These are phyloP conservation scores for Tuber borchii DNA, from an alignment of 495 filamentous ascomycete genomes.

Conservation along the genomic window DNA sequence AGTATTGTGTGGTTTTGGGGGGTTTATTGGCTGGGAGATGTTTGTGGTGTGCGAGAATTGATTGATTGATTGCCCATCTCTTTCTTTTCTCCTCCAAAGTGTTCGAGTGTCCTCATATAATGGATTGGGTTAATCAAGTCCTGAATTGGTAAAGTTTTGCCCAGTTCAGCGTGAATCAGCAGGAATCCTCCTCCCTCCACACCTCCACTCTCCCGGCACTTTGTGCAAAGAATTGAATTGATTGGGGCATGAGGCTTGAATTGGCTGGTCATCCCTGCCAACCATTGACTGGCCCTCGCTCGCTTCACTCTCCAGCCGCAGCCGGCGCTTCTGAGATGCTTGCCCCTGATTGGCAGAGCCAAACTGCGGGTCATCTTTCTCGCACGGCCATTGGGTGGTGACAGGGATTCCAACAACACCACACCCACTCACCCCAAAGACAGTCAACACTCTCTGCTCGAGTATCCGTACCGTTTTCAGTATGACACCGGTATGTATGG, in stretches of 20 bases:
- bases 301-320: not conserved
- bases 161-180: not conserved
- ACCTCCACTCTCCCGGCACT: not conserved
- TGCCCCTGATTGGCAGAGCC: not conserved
- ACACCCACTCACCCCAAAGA: not conserved
- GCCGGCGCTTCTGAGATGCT: not conserved
- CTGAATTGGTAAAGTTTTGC: not conserved
- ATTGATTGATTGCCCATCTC: too few relatives aligned
- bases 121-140: not conserved
- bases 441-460: too few relatives aligned
- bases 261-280: not conserved
- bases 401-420: not conserved
- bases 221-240: not conserved
- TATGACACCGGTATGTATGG: too few relatives aligned
- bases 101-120: too few relatives aligned
- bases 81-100: too few relatives aligned
- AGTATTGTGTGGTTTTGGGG: not conserved
- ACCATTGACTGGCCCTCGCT: not conserved
- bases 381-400: not conserved
- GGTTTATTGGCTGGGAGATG: not conserved
- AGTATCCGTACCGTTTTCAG: too few relatives aligned
- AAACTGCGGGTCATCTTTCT: not conserved
- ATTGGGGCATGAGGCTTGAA: not conserved
- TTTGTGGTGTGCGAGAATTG: not conserved
- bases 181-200: too few relatives aligned